phyloP scores from a whole-genome alignment of 306 rosid species.

The Hylodesmum podocarpum region DNA sequence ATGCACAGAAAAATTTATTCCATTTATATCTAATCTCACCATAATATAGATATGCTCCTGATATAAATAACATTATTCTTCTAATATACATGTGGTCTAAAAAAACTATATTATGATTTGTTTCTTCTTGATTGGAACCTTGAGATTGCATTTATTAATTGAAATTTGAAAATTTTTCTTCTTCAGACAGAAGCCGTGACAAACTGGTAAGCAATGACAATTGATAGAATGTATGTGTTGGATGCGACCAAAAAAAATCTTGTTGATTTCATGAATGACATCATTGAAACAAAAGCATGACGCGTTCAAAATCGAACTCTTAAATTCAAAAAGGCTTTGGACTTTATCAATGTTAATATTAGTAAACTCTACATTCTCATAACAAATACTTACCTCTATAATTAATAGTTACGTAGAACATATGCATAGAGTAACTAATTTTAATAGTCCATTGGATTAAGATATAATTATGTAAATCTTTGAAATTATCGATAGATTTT shows the following conservation, averaged over 20 bases:
- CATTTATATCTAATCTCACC: background rate
- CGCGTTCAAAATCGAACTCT: background rate
- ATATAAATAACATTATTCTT: no score
- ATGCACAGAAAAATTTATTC: no score
- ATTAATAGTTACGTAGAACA: no score
- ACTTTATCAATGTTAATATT: background rate
- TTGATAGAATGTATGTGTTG: no score
- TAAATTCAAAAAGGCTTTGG: background rate
- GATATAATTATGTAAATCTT: no score
- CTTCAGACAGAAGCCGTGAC: background rate
- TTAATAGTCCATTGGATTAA: no score
- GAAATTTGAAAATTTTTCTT: background rate
- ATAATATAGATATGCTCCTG: no score
- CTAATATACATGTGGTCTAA: no score
- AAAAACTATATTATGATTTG: no score
- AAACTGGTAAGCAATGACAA: background rate
- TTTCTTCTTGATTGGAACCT: background rate
- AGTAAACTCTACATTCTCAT: background rate
- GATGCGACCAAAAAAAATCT: background rate
- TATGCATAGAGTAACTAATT: no score
- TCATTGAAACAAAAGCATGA: slow-evolving; percentile 59
- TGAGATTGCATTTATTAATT: background rate
- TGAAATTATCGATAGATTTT: no score
- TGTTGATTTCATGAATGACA: slow-evolving; percentile 23
- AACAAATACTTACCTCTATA: no score